Percentiles rank a stretch among this genome's conserved stretches.
These are phyloP conservation scores for Monosporascus sp. DNA, from an alignment of 2,329 filamentous ascomycete species.

Conservation along the genomic window DNA sequence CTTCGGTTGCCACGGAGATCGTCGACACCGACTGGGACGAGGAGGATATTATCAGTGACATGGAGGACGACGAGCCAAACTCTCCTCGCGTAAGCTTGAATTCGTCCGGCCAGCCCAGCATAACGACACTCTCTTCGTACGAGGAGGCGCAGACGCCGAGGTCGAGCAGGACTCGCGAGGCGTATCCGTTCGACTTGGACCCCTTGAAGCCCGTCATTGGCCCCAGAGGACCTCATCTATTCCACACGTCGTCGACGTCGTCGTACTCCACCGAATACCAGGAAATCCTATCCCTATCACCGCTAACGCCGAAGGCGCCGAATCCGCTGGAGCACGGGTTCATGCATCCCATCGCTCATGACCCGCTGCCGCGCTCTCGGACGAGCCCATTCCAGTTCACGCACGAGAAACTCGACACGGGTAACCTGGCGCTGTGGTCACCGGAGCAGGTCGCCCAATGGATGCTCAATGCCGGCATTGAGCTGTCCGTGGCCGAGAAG, in stretches of 20 bases:
- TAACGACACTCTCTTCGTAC: constrained; percentile 81
- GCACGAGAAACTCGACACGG: constrained; percentile 50
- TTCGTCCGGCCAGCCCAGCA: constrained; percentile 69
- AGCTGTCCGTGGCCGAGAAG: constrained; percentile 69
- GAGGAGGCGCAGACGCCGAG: constrained; percentile 78
- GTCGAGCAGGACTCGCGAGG: constrained; percentile 54
- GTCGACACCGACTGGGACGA: constrained; percentile 73
- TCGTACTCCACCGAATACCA: constrained; percentile 46
- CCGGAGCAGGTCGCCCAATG: constrained; percentile 76
- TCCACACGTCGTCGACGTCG: constrained; percentile 61
- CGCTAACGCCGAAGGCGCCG: constrained; percentile 61
- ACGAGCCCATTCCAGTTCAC: constrained; percentile 48
- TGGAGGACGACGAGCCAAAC: constrained; percentile 51
- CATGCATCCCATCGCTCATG: constrained; percentile 30
- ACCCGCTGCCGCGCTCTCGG: constrained; percentile 31
- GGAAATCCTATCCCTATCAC: constrained; percentile 62
- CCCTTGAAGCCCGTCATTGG: constrained; percentile 66
- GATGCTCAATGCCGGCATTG: constrained; percentile 81
- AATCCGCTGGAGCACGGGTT: constrained; percentile 31
- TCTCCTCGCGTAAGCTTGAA: constrained; percentile 63
- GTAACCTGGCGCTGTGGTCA: constrained; percentile 60
- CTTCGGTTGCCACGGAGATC: constrained; percentile 70
- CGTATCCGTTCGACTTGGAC: constrained; percentile 56
- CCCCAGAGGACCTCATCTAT: constrained; percentile 80
- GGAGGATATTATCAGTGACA: constrained; percentile 52